A percentile compares a stretch with the other conserved stretches of the same genome.
Evolutionary conservation across 106 monocot species (phyloP).

Genomic region (Acorus calamus): DNA sequence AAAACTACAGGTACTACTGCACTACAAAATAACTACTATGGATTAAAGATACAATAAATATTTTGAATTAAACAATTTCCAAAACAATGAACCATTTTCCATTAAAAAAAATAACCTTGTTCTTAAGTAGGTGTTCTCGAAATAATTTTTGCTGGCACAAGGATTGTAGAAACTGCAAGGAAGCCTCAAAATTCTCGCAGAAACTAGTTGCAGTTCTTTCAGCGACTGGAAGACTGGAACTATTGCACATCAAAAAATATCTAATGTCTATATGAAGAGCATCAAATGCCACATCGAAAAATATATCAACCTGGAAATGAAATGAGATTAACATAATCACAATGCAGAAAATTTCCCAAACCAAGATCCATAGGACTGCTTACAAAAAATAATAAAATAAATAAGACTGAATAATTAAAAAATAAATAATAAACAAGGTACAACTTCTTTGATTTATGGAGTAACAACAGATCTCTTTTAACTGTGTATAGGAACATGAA

Average conservation of each 20-base stretch:
- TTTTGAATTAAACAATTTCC: too few species aligned
- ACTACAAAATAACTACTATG: too few species aligned
- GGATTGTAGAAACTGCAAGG: slow-evolving; percentile 76
- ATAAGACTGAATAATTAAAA: too few species aligned
- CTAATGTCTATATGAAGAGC: slow-evolving; percentile 71
- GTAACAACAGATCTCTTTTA: neutral
- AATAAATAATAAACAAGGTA: too few species aligned
- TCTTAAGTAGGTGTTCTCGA: slow-evolving; percentile 65
- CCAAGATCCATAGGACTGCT: too few species aligned
- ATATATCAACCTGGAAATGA: slow-evolving; percentile 66
- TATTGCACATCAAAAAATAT: slow-evolving; percentile 25
- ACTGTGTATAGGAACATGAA: too few species aligned
- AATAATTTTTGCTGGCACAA: slow-evolving; percentile 90
- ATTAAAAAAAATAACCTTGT: slow-evolving; percentile 43
- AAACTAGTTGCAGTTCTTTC: slow-evolving; percentile 41
- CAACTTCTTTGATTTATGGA: neutral
- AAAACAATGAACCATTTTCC: too few species aligned
- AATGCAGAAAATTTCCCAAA: too few species aligned
- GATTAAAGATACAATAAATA: too few species aligned
- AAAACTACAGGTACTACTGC: too few species aligned
- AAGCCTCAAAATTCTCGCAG: slow-evolving; percentile 84
- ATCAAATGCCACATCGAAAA: slow-evolving; percentile 84
- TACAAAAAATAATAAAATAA: too few species aligned
- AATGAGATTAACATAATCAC: neutral
- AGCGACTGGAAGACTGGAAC: slow-evolving; percentile 26